A percentile compares a stretch with the other conserved stretches of the same genome.
These are phyloP conservation scores for Daldinia vernicosa DNA, from an alignment of 495 filamentous ascomycete genomes.

Conservation along the genomic window DNA sequence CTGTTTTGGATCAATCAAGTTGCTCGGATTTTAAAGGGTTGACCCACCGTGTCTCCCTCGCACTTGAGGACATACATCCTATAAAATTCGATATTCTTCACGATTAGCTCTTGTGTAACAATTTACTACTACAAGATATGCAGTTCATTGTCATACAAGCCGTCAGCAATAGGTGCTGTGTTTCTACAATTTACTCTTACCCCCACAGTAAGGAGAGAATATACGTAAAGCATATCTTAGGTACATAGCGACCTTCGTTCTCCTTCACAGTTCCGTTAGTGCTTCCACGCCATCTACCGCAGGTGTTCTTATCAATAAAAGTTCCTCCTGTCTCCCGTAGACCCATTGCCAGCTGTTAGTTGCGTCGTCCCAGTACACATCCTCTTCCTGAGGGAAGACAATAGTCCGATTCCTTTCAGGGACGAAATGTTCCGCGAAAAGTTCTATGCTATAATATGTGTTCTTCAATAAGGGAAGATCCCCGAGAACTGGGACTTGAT, in stretches of 20 bases:
- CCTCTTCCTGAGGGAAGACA: conserved; percentile 58
- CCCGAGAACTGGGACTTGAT: conserved; percentile 53
- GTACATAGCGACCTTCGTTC: not conserved
- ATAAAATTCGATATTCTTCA: not conserved
- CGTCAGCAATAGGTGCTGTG: too few relatives aligned
- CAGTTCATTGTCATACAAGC: too few relatives aligned
- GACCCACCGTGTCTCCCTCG: too few relatives aligned
- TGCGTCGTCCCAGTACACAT: conserved; percentile 50
- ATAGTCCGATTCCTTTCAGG: conserved; percentile 53
- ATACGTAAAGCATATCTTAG: too few relatives aligned
- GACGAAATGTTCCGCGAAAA: conserved; percentile 57
- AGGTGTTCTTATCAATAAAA: conserved; percentile 51
- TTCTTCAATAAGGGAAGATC: conserved; percentile 52
- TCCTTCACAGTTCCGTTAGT: conserved; percentile 26
- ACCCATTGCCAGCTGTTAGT: conserved; percentile 55
- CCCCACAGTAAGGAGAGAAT: too few relatives aligned
- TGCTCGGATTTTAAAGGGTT: too few relatives aligned
- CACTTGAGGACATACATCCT: not conserved
- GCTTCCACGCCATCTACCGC: conserved; percentile 7
- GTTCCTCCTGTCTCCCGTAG: conserved; percentile 54
- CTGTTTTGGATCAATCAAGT: too few relatives aligned
- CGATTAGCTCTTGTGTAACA: too few relatives aligned
- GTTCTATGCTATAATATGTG: conserved; percentile 59
- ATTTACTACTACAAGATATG: too few relatives aligned
- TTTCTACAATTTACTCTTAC: too few relatives aligned